Base-by-base conservation (phyloP, 2,329 filamentous ascomycete species). In the Neonectria coccinea region DNA sequence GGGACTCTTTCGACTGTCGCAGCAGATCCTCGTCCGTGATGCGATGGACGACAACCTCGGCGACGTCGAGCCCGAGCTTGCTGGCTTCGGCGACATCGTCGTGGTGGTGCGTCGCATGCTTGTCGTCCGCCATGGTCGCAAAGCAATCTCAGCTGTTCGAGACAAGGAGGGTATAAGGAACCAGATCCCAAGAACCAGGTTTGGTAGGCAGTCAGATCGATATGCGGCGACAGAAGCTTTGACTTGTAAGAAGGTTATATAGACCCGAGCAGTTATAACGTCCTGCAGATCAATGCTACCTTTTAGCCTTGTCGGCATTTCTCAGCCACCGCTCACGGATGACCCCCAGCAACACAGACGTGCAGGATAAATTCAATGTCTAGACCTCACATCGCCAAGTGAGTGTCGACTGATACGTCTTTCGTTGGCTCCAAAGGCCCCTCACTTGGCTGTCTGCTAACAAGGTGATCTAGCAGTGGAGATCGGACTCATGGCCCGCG, bases 1-100 rank as follows among this genome's bases (percentile, higher is more conserved):
- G 39, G 12, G 70, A 67, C 45, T 65, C 55, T 7, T 45, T 27
- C 0, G 70, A 72, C 20, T 72, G 69, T 10, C 58, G 61, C 29
- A 72, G n/a, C 10, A 72, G 44, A 39, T 72, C 66, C 3, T 72
- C 69, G 1, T 72, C 69, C 4, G 67, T 65, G 29, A 72, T 69
- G 18, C 70, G 59, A 2, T 66, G 62, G n/a, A 67, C 63, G 25
- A 72, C 67, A 7, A 72, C 63, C 9, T 72, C 70, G 7, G 64
- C 67, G 1, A 72, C 70, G 14, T 54, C 64, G 6, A 72, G 64
- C 6, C 69, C 69, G 14, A 67, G 60, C 47, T 72, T 72, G 39
- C 25, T 36, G 9, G 70, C 69, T 31, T 69, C 64, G 3, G 66
- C 64, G 22, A 65, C 59, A 22, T 70, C 67, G 45, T 72, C 67